phyloP scores from a whole-genome alignment of 1,139 yeast species.

The Pneumocystis wakefieldiae region DNA sequence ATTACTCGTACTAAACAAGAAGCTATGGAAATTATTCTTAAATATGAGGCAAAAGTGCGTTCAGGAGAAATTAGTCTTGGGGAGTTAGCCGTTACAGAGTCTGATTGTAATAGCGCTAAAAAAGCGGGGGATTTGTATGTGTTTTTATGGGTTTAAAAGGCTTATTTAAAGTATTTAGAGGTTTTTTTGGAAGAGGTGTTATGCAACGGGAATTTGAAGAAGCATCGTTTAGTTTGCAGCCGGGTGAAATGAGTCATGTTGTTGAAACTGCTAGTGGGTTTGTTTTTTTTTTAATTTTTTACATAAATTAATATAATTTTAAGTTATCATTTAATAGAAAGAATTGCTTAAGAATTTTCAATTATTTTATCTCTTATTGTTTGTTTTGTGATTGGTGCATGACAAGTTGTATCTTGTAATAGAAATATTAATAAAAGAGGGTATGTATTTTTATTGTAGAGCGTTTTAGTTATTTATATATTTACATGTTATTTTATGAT shows the following conservation, averaged over 20 bases:
- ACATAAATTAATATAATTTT: not conserved
- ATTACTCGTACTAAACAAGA: constrained; percentile 73
- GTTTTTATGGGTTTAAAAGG: not conserved
- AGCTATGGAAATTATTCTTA: constrained; percentile 50
- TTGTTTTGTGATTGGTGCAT: not conserved
- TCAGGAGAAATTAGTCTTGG: constrained; percentile 56
- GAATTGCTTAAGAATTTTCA: not conserved
- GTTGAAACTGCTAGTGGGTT: constrained; percentile 78
- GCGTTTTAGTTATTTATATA: too few relatives aligned
- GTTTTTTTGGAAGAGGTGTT: constrained; percentile 72
- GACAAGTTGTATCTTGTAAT: not conserved
- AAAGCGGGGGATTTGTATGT: constrained; percentile 64
- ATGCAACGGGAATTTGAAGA: constrained; percentile 93
- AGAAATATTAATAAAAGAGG: not conserved
- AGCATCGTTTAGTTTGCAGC: constrained; percentile 65
- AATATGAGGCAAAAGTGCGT: constrained; percentile 45
- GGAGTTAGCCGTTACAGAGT: constrained; percentile 64
- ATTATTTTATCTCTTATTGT: not conserved
- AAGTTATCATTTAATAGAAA: not conserved
- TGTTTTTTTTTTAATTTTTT: not conserved
- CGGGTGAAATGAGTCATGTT: constrained; percentile 71
- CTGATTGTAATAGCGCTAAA: constrained; percentile 78
- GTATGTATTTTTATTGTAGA: not conserved
- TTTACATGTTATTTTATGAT: too few relatives aligned
- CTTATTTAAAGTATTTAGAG: constrained; percentile 22